Evolutionary conservation across 2,329 filamentous ascomycete species (phyloP), one percentile per base, ranked within the genome.

Genomic region (Claviceps fusiformis): DNA sequence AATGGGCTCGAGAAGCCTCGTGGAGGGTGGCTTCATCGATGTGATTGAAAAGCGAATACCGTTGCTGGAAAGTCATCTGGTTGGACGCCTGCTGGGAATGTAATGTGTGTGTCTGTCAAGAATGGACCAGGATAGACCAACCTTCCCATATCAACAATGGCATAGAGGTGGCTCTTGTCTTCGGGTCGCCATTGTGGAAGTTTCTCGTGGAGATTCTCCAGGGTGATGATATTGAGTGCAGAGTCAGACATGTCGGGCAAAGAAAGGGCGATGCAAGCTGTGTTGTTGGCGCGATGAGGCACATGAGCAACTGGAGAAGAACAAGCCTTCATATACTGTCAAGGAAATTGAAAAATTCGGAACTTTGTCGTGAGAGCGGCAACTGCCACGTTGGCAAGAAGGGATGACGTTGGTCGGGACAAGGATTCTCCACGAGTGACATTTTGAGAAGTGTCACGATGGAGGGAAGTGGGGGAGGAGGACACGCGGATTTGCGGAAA

Each of bases 11-110:
- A 95, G 77, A 29, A 90, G 81, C 29, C 90, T 85, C 29, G 86
- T 77, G 44, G 75, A 80, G 4, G 82, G 80, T 27, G 86, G 83
- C 4, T 83, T 79, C n/a, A 95, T 77, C 60, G 89, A 83, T 9
- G 89, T 88, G 63, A 95, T 89, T 48, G 89, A 92, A 75, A 95
- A 95, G 55, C 91, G 88, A 63, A 95, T 92, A 63, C 90, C 91
- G 74, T 95, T 96, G 74, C 89, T 89, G 61, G 29, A 41, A 50
- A 50, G 37, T 33, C n/a, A 24, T 47, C 50, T 44, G 35, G 43
- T 47, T 24, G 27, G 31, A 27, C 9, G 10, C 17, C 19, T 5
- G 31, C 4, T 15, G 11, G 10, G 17, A 4, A 39, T 19, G 24
- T 24, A 3, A 3, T 24, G 24, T 24, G 24, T 44, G 37, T n/a